phyloP scores from a whole-genome alignment of 306 rosid genomes.

The Sicyos baderoa region DNA sequence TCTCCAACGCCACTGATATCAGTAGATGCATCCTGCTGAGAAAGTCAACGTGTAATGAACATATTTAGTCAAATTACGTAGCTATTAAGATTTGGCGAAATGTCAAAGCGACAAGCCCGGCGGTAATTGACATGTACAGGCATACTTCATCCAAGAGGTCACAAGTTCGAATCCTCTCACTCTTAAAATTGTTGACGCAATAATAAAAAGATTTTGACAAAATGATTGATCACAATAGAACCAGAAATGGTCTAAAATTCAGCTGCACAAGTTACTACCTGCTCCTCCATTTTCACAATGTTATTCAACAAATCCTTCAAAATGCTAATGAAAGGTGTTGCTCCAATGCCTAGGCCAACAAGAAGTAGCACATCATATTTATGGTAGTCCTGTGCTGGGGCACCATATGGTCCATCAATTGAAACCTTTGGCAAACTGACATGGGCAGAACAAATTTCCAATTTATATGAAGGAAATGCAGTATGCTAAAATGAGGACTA shows the following conservation, averaged over 20 bases:
- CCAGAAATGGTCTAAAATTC: neutral
- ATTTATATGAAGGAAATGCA: constrained; percentile 14
- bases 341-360: constrained; percentile 96
- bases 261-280: constrained; percentile 34
- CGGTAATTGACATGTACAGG: no score
- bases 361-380: constrained; percentile 88
- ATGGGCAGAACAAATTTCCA: constrained; percentile 14
- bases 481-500: neutral
- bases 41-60: constrained; percentile 5
- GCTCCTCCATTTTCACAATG: constrained; percentile 87
- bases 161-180: no score
- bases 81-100: no score
- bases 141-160: no score
- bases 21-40: constrained; percentile 72
- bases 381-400: constrained; percentile 86
- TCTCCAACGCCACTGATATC: constrained; percentile 58
- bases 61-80: neutral
- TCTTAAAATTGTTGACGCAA: no score
- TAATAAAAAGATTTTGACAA: neutral
- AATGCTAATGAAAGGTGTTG: constrained; percentile 98
- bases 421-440: constrained; percentile 83
- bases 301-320: constrained; percentile 86
- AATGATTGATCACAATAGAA: neutral
- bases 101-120: no score
- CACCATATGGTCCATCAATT: constrained; percentile 98